Conservation (phyloP, 768 basidiomycete genomes). For the Boletus barrowsii region DNA sequence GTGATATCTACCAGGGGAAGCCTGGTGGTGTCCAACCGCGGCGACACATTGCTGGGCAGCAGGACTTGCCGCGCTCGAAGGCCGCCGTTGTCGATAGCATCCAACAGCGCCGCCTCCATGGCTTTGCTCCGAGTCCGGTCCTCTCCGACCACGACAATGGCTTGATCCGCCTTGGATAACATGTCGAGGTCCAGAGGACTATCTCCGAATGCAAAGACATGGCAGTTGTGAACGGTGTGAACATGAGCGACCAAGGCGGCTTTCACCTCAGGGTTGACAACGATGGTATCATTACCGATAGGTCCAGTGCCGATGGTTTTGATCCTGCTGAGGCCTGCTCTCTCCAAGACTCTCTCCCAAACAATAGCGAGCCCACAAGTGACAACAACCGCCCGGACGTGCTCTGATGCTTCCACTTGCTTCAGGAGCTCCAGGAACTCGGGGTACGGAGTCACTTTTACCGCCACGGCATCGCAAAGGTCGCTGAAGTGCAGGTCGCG, state of each 20-base stretch:
- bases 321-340: constrained; percentile 15
- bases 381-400: constrained; percentile 13
- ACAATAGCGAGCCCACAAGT: constrained; percentile 8
- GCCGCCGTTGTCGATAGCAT: constrained; percentile 11
- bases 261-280: constrained; percentile 14
- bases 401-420: constrained; percentile 17
- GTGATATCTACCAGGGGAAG: constrained; percentile 15
- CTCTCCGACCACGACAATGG: constrained; percentile 12
- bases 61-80: constrained; percentile 12
- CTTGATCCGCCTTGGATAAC: constrained; percentile 15
- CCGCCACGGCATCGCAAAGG: constrained; percentile 14
- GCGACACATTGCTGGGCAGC: constrained; percentile 11
- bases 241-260: constrained; percentile 14
- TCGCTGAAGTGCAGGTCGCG: constrained; percentile 7
- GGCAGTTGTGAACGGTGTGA: constrained; percentile 10
- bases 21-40: constrained; percentile 13
- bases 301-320: constrained; percentile 9
- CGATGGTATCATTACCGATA: constrained; percentile 7
- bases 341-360: constrained; percentile 14
- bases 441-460: constrained; percentile 12
- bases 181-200: constrained; percentile 13
- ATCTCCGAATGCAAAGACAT: constrained; percentile 12
- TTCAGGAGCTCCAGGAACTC: constrained; percentile 17
- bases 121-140: constrained; percentile 11
- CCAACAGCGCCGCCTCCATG: constrained; percentile 11